These are phyloP conservation scores for Murraya paniculata DNA, from an alignment of 345 rosid genomes.

Conservation along the genomic window DNA sequence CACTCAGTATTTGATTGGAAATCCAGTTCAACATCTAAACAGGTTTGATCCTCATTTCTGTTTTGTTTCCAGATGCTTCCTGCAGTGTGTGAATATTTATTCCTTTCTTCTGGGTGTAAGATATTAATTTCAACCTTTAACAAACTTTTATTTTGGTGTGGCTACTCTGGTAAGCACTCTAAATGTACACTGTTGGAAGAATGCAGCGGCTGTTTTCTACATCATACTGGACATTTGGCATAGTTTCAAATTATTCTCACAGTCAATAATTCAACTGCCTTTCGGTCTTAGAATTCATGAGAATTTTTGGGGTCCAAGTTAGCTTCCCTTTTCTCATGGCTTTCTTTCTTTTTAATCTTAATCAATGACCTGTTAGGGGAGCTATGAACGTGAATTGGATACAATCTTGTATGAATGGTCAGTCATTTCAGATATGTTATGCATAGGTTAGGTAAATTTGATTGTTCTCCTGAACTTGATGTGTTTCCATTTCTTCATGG, in stretches of 20 bases:
- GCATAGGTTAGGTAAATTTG: not conserved
- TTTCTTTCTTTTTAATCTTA: not conserved
- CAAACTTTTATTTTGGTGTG: not conserved
- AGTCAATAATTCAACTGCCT: conserved; percentile 3
- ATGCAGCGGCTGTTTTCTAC: not conserved
- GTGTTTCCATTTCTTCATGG: not conserved
- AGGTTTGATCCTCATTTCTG: conserved; percentile 44
- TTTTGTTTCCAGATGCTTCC: conserved; percentile 7
- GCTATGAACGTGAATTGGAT: not conserved
- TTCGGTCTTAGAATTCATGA: not conserved
- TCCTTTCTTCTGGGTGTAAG: not conserved
- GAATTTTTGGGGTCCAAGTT: not conserved
- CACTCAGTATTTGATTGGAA: conserved; percentile 84
- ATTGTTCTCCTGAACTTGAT: not conserved
- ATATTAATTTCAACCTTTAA: not conserved
- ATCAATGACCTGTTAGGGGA: not conserved
- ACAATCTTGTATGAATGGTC: not conserved
- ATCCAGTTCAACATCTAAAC: conserved; percentile 57
- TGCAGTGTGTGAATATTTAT: not conserved
- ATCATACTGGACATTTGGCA: not conserved
- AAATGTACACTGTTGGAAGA: not conserved
- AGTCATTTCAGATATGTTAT: not conserved
- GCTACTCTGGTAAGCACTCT: not conserved
- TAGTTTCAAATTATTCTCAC: not conserved
- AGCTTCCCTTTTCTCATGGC: not conserved